These are phyloP conservation scores for Pseudohalonectria lignicola DNA, from an alignment of 2,329 filamentous ascomycete genomes.

Conservation along the genomic window DNA sequence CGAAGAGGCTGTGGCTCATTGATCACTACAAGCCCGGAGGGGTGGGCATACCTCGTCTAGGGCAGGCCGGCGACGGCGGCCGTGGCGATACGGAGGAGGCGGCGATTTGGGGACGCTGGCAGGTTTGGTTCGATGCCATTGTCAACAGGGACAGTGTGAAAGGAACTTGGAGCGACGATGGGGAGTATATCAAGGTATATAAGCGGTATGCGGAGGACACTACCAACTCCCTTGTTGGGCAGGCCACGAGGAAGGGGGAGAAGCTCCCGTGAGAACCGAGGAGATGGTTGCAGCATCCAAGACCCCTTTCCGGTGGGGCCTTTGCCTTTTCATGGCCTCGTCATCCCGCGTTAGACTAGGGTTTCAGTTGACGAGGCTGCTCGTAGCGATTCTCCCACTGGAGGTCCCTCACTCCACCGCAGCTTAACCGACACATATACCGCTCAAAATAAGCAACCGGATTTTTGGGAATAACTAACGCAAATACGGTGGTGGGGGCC, in stretches of 20 bases:
- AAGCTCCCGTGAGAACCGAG: slow-evolving; percentile 52
- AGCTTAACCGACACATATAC: no score
- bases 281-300: no score
- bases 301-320: no score
- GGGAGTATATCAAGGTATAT: slow-evolving; percentile 60
- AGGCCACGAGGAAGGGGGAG: slow-evolving; percentile 51
- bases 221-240: slow-evolving; percentile 48
- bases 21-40: slow-evolving; percentile 60
- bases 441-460: no score
- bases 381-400: no score
- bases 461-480: no score
- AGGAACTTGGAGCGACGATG: slow-evolving; percentile 56
- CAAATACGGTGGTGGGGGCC: no score
- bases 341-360: no score
- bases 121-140: slow-evolving; percentile 51
- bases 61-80: slow-evolving; percentile 10
- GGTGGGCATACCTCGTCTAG: slow-evolving; percentile 26
- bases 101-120: slow-evolving; percentile 52
- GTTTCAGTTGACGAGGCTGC: no score
- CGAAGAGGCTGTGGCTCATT: slow-evolving; percentile 59
- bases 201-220: slow-evolving; percentile 55
- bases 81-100: slow-evolving; percentile 39
- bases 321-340: no score
- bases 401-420: no score
- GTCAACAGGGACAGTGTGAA: slow-evolving; percentile 48